Base-by-base conservation (phyloP, 1,139 yeast species). In the Geotrichum phurueaensis region DNA sequence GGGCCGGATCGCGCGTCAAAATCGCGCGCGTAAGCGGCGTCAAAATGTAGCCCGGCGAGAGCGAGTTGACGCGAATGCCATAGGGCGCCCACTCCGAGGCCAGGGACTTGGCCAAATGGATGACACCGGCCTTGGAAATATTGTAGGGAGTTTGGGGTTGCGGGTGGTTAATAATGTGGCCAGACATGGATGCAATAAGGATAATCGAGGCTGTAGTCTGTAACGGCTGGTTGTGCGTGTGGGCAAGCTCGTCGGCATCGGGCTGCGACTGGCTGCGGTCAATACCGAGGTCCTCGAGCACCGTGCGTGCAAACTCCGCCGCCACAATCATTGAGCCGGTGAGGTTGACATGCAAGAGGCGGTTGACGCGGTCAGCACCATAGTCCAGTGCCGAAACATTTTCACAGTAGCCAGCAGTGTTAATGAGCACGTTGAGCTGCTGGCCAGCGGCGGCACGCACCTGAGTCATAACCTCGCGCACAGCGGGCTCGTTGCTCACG, bases 31-130 rank as follows among this genome's bases (percentile, higher is more conserved):
- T 82, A 66, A 85, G 76, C 48, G 87, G 87, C 6, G 91, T 86
- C 63, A 79, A 75, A 65, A 88, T 86, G 77, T 89, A 89, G 56
- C 96, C 96, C 33, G 96, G 96, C 43, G 91, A 85, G 59, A 89
- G 75, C 33, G 90, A 78, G 76, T 89, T 89, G 65, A 88, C 91
- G 73, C 96, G 81, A 72, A 86, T 84, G 57, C 86, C 85, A 71
- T 84, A 82, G 60, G 82, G 79, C 47, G 96, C 89, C 96, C 96
- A 89, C 74, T 89, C 96, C 57, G 86, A 84, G 18, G 95, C 96
- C 65, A 89, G 79, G 1, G 92, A 84, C 74, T 82, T 85, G 63
- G 87, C 84, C 74, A 87, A 78, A 73, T 88, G 96, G 64, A 86
- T 82, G 56, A 87, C 89, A 59, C 94, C 96, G 23, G 96, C 95